Base-by-base conservation (phyloP, 306 rosid genomes). In the Canavalia ensiformis region DNA sequence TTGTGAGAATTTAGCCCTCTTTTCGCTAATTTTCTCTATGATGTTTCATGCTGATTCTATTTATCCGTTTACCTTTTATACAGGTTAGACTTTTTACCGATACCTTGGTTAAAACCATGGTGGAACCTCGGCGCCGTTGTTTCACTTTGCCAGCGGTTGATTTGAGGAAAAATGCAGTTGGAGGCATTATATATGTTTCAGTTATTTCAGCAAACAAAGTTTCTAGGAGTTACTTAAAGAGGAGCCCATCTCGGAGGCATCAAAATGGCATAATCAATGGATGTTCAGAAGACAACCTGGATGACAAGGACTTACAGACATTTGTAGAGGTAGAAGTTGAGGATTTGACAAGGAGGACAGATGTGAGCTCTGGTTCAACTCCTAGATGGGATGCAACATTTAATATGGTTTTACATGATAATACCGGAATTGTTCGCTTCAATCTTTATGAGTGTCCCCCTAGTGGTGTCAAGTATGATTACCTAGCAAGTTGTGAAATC, bases 121-220 rank as follows among this genome's bases (percentile, higher is more conserved):
- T 94, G 57, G 98, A 94, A 83, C 98, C 98, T 82, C 89, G 89
- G 57, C 92, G 97, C 3, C 91, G 88, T 50, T 94, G 98, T 77
- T 83, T 83, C 75, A 80, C 92, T 74, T 84, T 94, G 87, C 97
- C 97, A 67, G 88, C 86, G 9, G 89, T 87, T 72, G 74, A 86
- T 68, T 84, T 90, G 10, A 77, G 85, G 87, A 94, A 89, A 82
- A 88, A 65, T 74, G 97, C 88, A 18, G 95, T 88, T 45, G 97
- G 94, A 54, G 97, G 97, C 66, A 88, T 85, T 59, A 84, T 91
- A 77, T 83, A 90, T 44, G 97, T 91, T 72, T 90, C 91, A 13
- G 92, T 94, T 68, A 54, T 91, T 78, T 91, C 98, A 11, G 98
- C 92, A 33, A 83, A 80, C 70, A 88, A 88, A 82, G 89, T 94